These are phyloP conservation scores for Pestalotiopsis sp. DNA, from an alignment of 2,329 filamentous ascomycete species.

Conservation along the genomic window DNA sequence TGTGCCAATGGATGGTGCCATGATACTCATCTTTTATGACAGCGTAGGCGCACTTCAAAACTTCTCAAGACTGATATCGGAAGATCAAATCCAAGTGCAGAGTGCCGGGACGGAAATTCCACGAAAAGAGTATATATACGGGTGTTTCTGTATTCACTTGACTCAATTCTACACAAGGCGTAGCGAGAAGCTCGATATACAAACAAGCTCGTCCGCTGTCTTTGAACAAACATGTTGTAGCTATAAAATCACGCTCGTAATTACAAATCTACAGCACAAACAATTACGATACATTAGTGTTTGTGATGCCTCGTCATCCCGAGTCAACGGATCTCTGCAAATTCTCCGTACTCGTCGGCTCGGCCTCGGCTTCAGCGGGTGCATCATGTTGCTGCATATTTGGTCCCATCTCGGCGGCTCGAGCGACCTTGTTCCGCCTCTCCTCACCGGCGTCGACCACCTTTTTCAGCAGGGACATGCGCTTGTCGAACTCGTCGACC, in stretches of 20 bases:
- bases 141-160: neutral
- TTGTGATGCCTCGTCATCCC: neutral
- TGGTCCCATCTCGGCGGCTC: neutral
- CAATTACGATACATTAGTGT: neutral
- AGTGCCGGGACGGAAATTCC: too few relatives aligned
- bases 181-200: neutral
- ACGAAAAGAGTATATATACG: neutral
- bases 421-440: slow-evolving; percentile 37
- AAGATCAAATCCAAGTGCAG: too few relatives aligned
- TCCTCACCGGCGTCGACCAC: slow-evolving; percentile 57
- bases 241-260: neutral
- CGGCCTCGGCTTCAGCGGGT: neutral
- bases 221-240: neutral
- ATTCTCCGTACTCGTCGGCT: neutral
- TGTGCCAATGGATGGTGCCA: too few relatives aligned
- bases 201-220: neutral
- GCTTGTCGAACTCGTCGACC: slow-evolving; percentile 59
- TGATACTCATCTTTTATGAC: too few relatives aligned
- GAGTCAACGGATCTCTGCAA: slow-evolving; percentile 1
- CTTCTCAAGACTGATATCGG: too few relatives aligned
- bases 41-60: too few relatives aligned
- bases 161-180: neutral
- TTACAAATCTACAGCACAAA: neutral
- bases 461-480: slow-evolving; percentile 57
- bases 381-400: neutral